A percentile compares a stretch with the other conserved stretches of the same genome.
phyloP scores from a whole-genome alignment of 495 filamentous ascomycete species.

The Penicillium bialowiezense region DNA sequence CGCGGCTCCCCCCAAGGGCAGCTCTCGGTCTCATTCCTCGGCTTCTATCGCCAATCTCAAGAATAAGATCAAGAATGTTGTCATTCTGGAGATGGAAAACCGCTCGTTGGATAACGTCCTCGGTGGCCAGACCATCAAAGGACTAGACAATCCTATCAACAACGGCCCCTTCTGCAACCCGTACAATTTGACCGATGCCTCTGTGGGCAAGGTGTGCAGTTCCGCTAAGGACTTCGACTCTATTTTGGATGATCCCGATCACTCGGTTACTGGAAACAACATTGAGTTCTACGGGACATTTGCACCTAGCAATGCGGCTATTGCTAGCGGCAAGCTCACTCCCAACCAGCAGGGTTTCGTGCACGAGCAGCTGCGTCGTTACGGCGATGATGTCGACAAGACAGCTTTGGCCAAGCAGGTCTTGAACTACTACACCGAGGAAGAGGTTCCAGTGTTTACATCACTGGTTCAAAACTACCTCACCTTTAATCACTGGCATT shows the following conservation, averaged over 20 bases:
- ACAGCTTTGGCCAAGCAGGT: slow-evolving; percentile 39
- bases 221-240: slow-evolving; percentile 42
- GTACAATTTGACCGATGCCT: slow-evolving; percentile 38
- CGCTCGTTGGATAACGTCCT: slow-evolving; percentile 46
- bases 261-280: slow-evolving; percentile 49
- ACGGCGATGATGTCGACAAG: slow-evolving; percentile 30
- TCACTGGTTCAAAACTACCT: slow-evolving; percentile 49
- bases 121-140: slow-evolving; percentile 36
- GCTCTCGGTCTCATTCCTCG: slow-evolving; percentile 14
- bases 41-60: slow-evolving; percentile 32
- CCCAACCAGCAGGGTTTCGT: slow-evolving; percentile 45
- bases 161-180: slow-evolving; percentile 45
- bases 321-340: slow-evolving; percentile 31
- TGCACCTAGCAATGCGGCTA: slow-evolving; percentile 35
- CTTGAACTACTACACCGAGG: slow-evolving; percentile 51
- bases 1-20: slow-evolving; percentile 23
- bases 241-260: slow-evolving; percentile 47
- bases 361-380: slow-evolving; percentile 42
- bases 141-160: slow-evolving; percentile 44
- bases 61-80: slow-evolving; percentile 47
- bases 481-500: slow-evolving; percentile 52
- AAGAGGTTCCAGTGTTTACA: slow-evolving; percentile 46
- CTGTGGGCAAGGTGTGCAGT: slow-evolving; percentile 37
- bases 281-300: slow-evolving; percentile 49
- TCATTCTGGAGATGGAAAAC: slow-evolving; percentile 45